A percentile compares a stretch with the other conserved stretches of the same genome.
These are phyloP conservation scores for Hypoxylon crocopeplum DNA, from an alignment of 495 filamentous ascomycete genomes.

Conservation along the genomic window DNA sequence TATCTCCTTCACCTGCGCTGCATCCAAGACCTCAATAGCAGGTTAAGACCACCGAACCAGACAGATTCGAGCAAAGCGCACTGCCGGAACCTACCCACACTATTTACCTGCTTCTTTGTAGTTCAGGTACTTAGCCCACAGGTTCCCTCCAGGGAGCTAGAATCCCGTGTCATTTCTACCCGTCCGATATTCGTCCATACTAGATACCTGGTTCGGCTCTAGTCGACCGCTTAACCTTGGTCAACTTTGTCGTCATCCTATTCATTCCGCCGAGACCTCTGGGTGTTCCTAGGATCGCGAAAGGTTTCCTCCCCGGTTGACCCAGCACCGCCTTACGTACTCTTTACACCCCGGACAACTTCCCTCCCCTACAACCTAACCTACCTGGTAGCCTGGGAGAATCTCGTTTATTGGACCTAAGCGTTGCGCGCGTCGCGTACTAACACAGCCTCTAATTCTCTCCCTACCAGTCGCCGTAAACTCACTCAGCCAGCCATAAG, in stretches of 20 bases:
- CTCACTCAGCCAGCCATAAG: slow-evolving; percentile 4
- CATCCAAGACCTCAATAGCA: slow-evolving; percentile 22
- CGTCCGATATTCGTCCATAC: too few relatives aligned
- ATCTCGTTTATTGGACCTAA: slow-evolving; percentile 27
- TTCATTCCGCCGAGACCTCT: slow-evolving; percentile 19
- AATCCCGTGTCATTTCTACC: too few relatives aligned
- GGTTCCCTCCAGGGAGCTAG: too few relatives aligned
- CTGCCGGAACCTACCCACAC: background rate
- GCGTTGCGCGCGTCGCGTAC: slow-evolving; percentile 33
- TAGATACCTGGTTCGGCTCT: too few relatives aligned
- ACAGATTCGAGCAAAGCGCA: slow-evolving; percentile 9
- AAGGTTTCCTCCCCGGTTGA: slow-evolving; percentile 32
- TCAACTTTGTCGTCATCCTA: slow-evolving; percentile 2
- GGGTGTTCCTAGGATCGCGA: slow-evolving; percentile 17
- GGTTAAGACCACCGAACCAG: background rate
- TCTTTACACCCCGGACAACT: slow-evolving; percentile 22
- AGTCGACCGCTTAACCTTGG: background rate
- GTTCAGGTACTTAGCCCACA: background rate
- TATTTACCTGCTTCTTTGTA: slow-evolving; percentile 7
- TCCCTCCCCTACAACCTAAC: slow-evolving; percentile 7
- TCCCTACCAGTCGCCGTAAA: background rate
- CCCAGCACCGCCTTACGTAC: slow-evolving; percentile 32
- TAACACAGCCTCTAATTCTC: slow-evolving; percentile 25
- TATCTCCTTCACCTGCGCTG: slow-evolving; percentile 21
- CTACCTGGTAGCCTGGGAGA: slow-evolving; percentile 9